phyloP scores from a whole-genome alignment of 1,139 yeast genomes.

The Candida albicans region DNA sequence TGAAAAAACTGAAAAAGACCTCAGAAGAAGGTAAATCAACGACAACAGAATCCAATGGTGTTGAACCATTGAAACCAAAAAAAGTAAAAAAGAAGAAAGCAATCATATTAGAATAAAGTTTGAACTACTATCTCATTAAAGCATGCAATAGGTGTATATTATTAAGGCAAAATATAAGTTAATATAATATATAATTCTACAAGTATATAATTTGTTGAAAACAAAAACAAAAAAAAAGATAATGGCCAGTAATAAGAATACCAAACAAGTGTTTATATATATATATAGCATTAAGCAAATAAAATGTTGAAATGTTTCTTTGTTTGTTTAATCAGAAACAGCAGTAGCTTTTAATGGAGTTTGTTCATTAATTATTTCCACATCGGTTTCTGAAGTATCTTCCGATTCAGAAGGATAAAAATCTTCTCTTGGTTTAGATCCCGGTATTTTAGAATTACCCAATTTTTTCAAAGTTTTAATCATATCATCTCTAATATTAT shows the following conservation, averaged over 20 bases:
- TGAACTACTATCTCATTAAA: background rate
- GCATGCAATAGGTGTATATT: background rate
- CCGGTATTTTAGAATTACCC: slow-evolving; percentile 31
- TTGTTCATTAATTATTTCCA: slow-evolving; percentile 21
- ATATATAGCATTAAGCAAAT: background rate
- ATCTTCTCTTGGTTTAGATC: slow-evolving; percentile 12
- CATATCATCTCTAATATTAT: slow-evolving; percentile 38
- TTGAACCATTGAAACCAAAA: slow-evolving; percentile 19
- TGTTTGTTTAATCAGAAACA: slow-evolving; percentile 13
- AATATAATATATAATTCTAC: too few relatives aligned
- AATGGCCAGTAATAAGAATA: background rate
- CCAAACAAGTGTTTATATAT: too few relatives aligned
- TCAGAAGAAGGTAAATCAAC: background rate
- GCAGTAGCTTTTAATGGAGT: slow-evolving; percentile 18
- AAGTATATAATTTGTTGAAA: too few relatives aligned
- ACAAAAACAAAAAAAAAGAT: background rate
- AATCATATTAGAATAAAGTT: slow-evolving; percentile 23
- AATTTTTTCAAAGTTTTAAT: slow-evolving; percentile 26
- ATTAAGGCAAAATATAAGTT: too few relatives aligned
- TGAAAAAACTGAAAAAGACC: slow-evolving; percentile 18
- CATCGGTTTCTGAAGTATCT: slow-evolving; percentile 14
- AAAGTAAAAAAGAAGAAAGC: slow-evolving; percentile 37
- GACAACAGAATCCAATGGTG: slow-evolving; percentile 16
- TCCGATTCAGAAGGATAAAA: slow-evolving; percentile 10
- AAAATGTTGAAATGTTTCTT: background rate